A percentile compares a stretch with the other conserved stretches of the same genome.
These are phyloP conservation scores for Pestalotiopsis sp. DNA, from an alignment of 2,329 filamentous ascomycete genomes.

Conservation along the genomic window DNA sequence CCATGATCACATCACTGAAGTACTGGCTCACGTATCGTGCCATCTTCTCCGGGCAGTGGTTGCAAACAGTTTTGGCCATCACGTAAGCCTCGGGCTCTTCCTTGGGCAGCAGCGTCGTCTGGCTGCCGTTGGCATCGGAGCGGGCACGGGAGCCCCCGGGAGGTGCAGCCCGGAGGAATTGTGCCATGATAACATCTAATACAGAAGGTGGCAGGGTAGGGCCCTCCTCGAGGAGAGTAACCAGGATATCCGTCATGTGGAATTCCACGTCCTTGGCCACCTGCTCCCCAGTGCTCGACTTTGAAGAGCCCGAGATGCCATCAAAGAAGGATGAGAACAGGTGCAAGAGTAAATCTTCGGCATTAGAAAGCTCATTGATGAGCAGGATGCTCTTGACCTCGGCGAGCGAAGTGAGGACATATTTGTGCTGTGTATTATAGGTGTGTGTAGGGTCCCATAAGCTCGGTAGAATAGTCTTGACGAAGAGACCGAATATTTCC, in stretches of 20 bases:
- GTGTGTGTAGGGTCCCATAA: slow-evolving; percentile 85
- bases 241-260: slow-evolving; percentile 84
- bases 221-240: slow-evolving; percentile 85
- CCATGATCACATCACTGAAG: slow-evolving; percentile 94
- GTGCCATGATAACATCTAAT: slow-evolving; percentile 90
- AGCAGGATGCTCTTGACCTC: slow-evolving; percentile 95
- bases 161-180: slow-evolving; percentile 88
- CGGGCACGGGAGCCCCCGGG: slow-evolving; percentile 64
- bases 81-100: slow-evolving; percentile 91
- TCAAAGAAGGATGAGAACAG: slow-evolving; percentile 93
- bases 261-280: slow-evolving; percentile 93
- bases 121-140: slow-evolving; percentile 68
- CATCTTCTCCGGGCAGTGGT: slow-evolving; percentile 90
- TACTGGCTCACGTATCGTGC: slow-evolving; percentile 92
- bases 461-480: slow-evolving; percentile 80
- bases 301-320: slow-evolving; percentile 79
- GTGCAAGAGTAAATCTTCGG: slow-evolving; percentile 76
- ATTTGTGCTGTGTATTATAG: slow-evolving; percentile 92
- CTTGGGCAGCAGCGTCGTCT: slow-evolving; percentile 82
- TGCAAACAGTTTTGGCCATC: slow-evolving; percentile 95
- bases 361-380: slow-evolving; percentile 82
- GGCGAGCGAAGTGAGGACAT: slow-evolving; percentile 83
- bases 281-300: slow-evolving; percentile 75
- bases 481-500: slow-evolving; percentile 92
- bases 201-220: slow-evolving; percentile 76